Conservation (phyloP, 1,139 yeast species). For the Hyphopichia wangnamkhiaoensis region DNA sequence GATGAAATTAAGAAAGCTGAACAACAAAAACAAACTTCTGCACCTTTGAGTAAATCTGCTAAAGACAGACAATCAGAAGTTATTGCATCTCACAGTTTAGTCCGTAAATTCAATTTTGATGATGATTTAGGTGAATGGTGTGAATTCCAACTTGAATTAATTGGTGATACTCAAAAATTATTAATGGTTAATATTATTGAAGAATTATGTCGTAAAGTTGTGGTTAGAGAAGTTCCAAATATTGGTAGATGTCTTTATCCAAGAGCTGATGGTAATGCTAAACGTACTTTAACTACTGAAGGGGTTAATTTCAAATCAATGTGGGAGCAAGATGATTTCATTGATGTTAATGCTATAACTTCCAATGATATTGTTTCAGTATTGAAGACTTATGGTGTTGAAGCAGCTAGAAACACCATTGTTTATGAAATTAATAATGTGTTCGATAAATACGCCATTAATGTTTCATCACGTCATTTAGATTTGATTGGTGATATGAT, state of each 20-base stretch:
- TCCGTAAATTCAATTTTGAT: conserved; percentile 84
- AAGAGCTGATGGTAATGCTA: conserved; percentile 50
- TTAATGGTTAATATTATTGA: conserved; percentile 97
- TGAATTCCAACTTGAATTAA: conserved; percentile 79
- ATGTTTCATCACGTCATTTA: conserved; percentile 91
- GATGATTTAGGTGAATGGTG: conserved; percentile 91
- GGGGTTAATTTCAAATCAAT: conserved; percentile 97
- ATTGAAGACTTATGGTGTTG: conserved; percentile 91
- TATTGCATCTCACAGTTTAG: conserved; percentile 66
- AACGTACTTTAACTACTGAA: conserved; percentile 85
- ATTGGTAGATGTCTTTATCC: conserved; percentile 96
- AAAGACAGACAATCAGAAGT: conserved; percentile 86
- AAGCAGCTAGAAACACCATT: conserved; percentile 97
- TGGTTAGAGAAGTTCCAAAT: conserved; percentile 87
- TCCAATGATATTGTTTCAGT: conserved; percentile 95
- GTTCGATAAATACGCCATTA: conserved; percentile 93
- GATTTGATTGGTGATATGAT: conserved; percentile 98
- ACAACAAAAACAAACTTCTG: conserved; percentile 10
- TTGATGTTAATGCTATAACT: conserved; percentile 82
- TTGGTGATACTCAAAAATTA: conserved; percentile 86
- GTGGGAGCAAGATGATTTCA: conserved; percentile 97
- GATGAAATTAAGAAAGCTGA: conserved; percentile 28
- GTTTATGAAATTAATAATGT: conserved; percentile 95
- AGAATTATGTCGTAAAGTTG: conserved; percentile 84
- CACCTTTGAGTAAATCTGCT: conserved; percentile 56